Conservation (phyloP, 2,329 filamentous ascomycete genomes). For the Raffaelea deltoideospora region DNA sequence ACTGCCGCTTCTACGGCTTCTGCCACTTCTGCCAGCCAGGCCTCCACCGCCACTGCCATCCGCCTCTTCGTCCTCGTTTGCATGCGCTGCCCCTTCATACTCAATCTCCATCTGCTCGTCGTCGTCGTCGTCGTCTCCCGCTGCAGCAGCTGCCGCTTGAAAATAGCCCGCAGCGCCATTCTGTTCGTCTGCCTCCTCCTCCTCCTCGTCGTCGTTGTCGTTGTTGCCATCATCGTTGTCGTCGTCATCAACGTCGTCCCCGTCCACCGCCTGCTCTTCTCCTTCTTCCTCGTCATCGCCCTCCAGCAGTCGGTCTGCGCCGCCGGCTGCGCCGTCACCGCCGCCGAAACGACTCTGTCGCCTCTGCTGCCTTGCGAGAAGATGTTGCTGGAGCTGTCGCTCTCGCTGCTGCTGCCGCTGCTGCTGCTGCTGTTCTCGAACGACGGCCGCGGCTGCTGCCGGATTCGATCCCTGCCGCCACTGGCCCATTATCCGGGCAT, state of each 20-base stretch:
- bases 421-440: conserved; percentile 1
- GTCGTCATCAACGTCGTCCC: conserved; percentile 3
- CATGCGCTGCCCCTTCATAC: too few relatives aligned
- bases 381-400: conserved; percentile 4
- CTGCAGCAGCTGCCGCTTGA: neutral
- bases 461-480: too few relatives aligned
- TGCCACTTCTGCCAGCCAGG: neutral
- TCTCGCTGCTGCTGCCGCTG: conserved; percentile 5
- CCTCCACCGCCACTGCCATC: conserved; percentile 2
- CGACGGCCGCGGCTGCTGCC: too few relatives aligned
- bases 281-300: conserved; percentile 3
- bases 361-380: neutral
- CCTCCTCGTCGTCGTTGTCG: neutral
- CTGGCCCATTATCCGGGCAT: too few relatives aligned
- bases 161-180: too few relatives aligned
- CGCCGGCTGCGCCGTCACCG: neutral
- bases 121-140: neutral
- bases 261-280: conserved; percentile 2
- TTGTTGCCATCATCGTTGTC: neutral
- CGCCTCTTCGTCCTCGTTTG: neutral
- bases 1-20: conserved; percentile 3
- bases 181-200: neutral
- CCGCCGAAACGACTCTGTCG: neutral
- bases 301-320: conserved; percentile 14
- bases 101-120: conserved; percentile 8